A percentile compares a stretch with the other conserved stretches of the same genome.
Conservation (phyloP, 2,329 filamentous ascomycete species). For the Penicillium rolfsii region DNA sequence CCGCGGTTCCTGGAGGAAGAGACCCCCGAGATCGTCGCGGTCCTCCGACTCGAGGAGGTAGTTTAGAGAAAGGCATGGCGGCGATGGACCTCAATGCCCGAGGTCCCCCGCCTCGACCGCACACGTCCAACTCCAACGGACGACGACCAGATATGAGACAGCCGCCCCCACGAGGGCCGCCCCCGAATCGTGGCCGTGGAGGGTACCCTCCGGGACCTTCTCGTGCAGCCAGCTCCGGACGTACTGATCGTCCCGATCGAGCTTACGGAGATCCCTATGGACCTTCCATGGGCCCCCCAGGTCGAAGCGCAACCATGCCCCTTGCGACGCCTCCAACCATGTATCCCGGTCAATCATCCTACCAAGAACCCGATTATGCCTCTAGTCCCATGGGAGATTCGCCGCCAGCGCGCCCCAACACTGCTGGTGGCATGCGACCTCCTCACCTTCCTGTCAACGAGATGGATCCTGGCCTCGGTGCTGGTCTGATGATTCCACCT, state of each 20-base stretch:
- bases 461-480: conserved; percentile 19
- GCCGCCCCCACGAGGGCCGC: conserved; percentile 31
- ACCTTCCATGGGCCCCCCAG: conserved; percentile 35
- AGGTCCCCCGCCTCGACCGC: conserved; percentile 38
- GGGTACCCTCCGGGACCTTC: conserved; percentile 30
- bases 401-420: conserved; percentile 32
- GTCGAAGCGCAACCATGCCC: conserved; percentile 46
- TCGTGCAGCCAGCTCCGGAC: conserved; percentile 33
- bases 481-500: conserved; percentile 23
- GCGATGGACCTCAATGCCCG: conserved; percentile 44
- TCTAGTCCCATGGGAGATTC: conserved; percentile 20
- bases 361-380: conserved; percentile 35
- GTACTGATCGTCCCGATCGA: conserved; percentile 24
- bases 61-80: conserved; percentile 44
- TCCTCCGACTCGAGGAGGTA: conserved; percentile 31
- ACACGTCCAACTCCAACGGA: conserved; percentile 42
- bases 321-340: conserved; percentile 26
- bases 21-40: conserved; percentile 39
- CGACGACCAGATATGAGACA: conserved; percentile 37
- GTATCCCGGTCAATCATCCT: conserved; percentile 43
- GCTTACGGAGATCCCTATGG: conserved; percentile 34
- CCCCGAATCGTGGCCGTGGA: conserved; percentile 29
- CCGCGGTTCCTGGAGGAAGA: conserved; percentile 42
- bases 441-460: conserved; percentile 32
- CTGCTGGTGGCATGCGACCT: conserved; percentile 31